A percentile compares a stretch with the other conserved stretches of the same genome.
Conservation (phyloP, 192 early-diverging fungal genomes). For the Backusella morwellensis region DNA sequence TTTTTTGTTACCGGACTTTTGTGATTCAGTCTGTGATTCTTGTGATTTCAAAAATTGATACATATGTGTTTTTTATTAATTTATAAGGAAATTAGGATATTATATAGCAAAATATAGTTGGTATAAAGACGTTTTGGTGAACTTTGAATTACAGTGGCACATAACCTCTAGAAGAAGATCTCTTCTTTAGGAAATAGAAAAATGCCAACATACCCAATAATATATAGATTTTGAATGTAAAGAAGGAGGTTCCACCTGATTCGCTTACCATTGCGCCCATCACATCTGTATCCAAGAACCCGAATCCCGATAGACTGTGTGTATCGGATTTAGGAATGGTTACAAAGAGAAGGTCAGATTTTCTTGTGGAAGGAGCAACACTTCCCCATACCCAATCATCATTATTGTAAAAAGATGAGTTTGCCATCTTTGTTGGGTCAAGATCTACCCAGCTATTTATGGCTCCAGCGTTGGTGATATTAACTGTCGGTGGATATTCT, state of each 20-base stretch:
- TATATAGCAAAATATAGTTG: not conserved
- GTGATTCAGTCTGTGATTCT: too few relatives aligned
- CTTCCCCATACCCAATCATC: conserved; percentile 19
- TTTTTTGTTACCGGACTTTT: too few relatives aligned
- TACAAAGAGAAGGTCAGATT: conserved; percentile 3
- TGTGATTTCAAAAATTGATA: too few relatives aligned
- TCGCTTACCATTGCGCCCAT: conserved; percentile 9
- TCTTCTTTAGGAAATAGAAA: not conserved
- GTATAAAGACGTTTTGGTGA: not conserved
- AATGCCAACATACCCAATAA: not conserved
- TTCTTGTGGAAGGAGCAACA: not conserved
- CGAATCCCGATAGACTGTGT: conserved; percentile 15
- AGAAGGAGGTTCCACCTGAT: not conserved
- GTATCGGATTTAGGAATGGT: not conserved
- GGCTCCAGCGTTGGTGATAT: conserved; percentile 14
- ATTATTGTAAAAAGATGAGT: not conserved
- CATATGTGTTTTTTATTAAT: not conserved
- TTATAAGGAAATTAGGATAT: not conserved
- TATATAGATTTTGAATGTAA: not conserved
- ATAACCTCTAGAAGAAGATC: not conserved
- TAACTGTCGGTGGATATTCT: conserved; percentile 24
- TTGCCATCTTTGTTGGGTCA: not conserved
- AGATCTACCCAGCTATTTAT: conserved; percentile 2
- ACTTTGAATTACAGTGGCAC: not conserved
- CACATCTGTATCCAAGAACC: conserved; percentile 29